Evolutionary conservation across 1,284 basidiomycete species (phyloP), one percentile per base, ranked within the genome.

Genomic region (Leccinum subrobustum): DNA sequence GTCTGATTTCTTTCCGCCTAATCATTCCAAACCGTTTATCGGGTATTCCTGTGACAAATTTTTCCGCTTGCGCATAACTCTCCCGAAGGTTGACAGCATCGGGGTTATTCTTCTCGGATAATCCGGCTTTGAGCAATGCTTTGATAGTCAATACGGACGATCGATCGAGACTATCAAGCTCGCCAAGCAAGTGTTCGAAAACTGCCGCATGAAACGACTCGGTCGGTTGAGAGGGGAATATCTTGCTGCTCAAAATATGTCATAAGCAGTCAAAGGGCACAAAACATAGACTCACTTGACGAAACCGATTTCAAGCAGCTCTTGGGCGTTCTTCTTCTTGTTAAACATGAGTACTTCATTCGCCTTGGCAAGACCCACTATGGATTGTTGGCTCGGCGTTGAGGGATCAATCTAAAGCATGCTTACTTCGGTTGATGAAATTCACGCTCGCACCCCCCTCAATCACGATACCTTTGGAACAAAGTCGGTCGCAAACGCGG

Each of bases 311-410:
- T 78, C 76, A 3, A 84, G 74, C 0, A 89, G 75, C 48, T 88
- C 85, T 60, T 84, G 77, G 0, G 85, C 83, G 3, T 70, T 77
- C 67, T 87, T 83, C 72, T 85, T 89, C 72, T 85, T 86, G 31
- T 87, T 88, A 75, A 85, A 87, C 4, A 90, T 73, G 7, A 90
- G 76, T 2, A 83, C 84, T 62, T 90, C 88, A 51, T 88, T 89
- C 35, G 88, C 88, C 65, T 81, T 84, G 3, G 83, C 81, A 18
- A 85, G 68, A 14, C 88, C 88, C 84, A 90, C 88, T 89, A 55
- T 20, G 11, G 25, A 60, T 18, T 16, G 29, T 67, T 23, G 6
- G 37, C 52, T 39, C 25, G 42, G 31, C 6, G 8, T n/a, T 8
- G 6, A 33, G 42, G 1, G 2, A 35, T 20, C n/a, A 2, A 54